Conservation (phyloP, 139 green algal genomes). For the Eudorina sp. region DNA sequence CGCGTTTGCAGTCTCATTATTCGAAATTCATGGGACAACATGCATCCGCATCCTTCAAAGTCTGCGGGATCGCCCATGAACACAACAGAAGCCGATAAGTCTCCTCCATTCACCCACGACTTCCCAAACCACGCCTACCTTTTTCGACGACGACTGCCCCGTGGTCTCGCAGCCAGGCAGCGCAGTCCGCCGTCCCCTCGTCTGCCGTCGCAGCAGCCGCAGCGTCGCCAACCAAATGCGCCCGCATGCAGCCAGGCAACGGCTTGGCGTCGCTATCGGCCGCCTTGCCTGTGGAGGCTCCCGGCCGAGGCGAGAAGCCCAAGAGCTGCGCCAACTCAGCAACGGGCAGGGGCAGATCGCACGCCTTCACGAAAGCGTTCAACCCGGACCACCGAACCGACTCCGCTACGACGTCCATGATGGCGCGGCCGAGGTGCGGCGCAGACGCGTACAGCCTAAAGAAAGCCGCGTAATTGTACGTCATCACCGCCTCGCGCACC, state of each 20-base stretch:
- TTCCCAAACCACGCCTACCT: conserved; percentile 35
- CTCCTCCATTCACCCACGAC: neutral
- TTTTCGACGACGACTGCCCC: conserved; percentile 64
- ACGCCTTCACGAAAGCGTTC: conserved; percentile 68
- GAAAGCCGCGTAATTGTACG: conserved; percentile 66
- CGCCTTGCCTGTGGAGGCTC: neutral
- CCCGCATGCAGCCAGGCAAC: conserved; percentile 68
- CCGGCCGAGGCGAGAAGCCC: conserved; percentile 70
- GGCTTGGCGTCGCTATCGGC: neutral
- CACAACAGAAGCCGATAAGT: neutral
- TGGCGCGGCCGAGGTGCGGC: conserved; percentile 74
- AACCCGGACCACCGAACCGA: conserved; percentile 72
- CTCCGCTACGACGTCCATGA: conserved; percentile 80
- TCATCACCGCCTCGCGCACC: conserved; percentile 50
- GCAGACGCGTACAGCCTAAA: conserved; percentile 81
- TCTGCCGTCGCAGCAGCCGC: conserved; percentile 33
- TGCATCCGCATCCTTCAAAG: too few species aligned
- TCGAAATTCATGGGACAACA: too few species aligned
- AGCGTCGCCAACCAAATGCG: conserved; percentile 54
- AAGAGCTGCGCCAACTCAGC: conserved; percentile 66
- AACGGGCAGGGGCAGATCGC: conserved; percentile 71
- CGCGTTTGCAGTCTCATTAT: too few species aligned
- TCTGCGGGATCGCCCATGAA: too few species aligned
- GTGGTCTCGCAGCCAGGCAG: conserved; percentile 70
- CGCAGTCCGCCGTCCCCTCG: conserved; percentile 45